A percentile compares a stretch with the other conserved stretches of the same genome.
Conservation (phyloP, 2,329 filamentous ascomycete genomes). For the Aspergillus sp. region DNA sequence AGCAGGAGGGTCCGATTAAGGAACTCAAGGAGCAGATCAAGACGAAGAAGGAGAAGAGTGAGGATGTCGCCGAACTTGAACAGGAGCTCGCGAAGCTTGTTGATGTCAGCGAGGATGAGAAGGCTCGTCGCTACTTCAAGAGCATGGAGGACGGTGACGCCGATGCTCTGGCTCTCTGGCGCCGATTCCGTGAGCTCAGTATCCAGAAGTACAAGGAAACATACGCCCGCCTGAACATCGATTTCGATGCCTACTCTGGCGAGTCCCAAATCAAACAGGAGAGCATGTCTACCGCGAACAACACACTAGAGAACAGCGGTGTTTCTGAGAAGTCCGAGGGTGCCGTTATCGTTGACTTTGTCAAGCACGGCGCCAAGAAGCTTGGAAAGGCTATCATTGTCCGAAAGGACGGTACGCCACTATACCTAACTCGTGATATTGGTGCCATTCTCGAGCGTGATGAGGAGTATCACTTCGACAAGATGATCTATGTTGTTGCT, state of each 20-base stretch:
- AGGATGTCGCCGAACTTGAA: slow-evolving; percentile 51
- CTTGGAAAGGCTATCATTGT: slow-evolving; percentile 67
- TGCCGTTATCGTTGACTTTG: slow-evolving; percentile 68
- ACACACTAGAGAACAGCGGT: slow-evolving; percentile 58
- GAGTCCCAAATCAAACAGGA: slow-evolving; percentile 66
- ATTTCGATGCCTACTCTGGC: slow-evolving; percentile 66
- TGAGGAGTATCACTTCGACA: slow-evolving; percentile 63
- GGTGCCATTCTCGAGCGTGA: slow-evolving; percentile 64
- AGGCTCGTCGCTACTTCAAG: slow-evolving; percentile 65
- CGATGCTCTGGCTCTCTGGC: slow-evolving; percentile 61
- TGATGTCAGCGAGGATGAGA: slow-evolving; percentile 58
- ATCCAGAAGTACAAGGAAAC: slow-evolving; percentile 65
- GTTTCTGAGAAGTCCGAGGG: slow-evolving; percentile 66
- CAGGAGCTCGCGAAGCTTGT: slow-evolving; percentile 50
- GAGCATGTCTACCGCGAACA: slow-evolving; percentile 62
- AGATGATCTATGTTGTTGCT: slow-evolving; percentile 68
- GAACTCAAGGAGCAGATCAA: slow-evolving; percentile 52
- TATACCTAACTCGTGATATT: slow-evolving; percentile 70
- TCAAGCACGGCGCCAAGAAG: slow-evolving; percentile 66
- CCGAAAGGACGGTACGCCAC: slow-evolving; percentile 65
- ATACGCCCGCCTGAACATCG: slow-evolving; percentile 64
- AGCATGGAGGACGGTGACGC: slow-evolving; percentile 65
- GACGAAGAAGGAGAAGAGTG: slow-evolving; percentile 48
- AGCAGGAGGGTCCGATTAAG: slow-evolving; percentile 59
- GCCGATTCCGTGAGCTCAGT: slow-evolving; percentile 62